phyloP scores from a whole-genome alignment of 192 early-diverging fungal species.

The Podila verticillata region DNA sequence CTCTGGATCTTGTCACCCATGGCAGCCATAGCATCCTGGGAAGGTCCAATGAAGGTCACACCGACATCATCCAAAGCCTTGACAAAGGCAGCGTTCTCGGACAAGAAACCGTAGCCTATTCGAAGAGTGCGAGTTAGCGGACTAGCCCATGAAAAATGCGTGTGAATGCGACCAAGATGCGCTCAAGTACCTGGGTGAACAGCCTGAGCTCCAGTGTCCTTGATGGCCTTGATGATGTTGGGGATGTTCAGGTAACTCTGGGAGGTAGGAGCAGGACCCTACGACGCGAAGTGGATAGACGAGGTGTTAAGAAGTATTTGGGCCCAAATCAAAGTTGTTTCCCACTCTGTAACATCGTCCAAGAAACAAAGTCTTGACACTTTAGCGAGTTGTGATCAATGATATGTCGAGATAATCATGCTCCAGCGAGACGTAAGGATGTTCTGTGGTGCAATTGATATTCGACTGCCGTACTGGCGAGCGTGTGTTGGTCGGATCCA shows the following conservation, averaged over 20 bases:
- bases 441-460: no score
- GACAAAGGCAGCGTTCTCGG: constrained; percentile 90
- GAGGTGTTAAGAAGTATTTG: background rate
- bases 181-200: constrained; percentile 80
- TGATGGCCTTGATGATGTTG: constrained; percentile 81
- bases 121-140: background rate
- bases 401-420: no score
- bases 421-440: no score
- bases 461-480: no score
- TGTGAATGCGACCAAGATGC: background rate
- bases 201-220: constrained; percentile 84
- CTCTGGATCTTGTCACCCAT: constrained; percentile 88
- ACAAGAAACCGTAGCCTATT: constrained; percentile 89
- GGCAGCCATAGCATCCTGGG: constrained; percentile 71
- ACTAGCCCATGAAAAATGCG: no score
- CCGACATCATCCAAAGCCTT: constrained; percentile 75
- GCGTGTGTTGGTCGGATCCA: no score
- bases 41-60: constrained; percentile 80
- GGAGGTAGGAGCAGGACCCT: constrained; percentile 79
- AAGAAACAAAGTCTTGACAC: background rate
- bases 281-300: background rate
- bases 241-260: constrained; percentile 86
- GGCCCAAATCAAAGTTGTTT: no score
- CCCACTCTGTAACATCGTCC: background rate
- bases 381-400: background rate